phyloP scores from a whole-genome alignment of 495 filamentous ascomycete genomes.

The Jackrogersella minutella region DNA sequence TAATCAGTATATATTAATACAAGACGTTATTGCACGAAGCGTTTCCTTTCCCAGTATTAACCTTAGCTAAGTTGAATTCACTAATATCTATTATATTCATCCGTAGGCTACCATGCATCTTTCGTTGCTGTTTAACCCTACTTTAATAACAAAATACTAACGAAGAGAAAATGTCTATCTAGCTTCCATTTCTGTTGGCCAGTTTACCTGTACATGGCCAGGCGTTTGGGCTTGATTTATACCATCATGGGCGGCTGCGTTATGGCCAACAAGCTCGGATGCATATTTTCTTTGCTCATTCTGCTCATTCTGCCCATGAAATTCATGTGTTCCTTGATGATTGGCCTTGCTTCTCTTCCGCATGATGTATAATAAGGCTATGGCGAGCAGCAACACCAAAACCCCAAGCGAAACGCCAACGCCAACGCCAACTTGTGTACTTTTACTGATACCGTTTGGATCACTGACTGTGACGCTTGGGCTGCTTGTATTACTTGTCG shows the following conservation, averaged over 20 bases:
- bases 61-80: too few species aligned
- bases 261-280: background rate
- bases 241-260: background rate
- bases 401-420: background rate
- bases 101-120: too few species aligned
- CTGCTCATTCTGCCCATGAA: too few species aligned
- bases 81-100: too few species aligned
- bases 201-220: too few species aligned
- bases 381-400: background rate
- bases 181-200: too few species aligned
- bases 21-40: too few species aligned
- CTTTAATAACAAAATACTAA: too few species aligned
- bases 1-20: too few species aligned
- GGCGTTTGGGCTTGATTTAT: background rate
- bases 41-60: too few species aligned
- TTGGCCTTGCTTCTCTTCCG: background rate
- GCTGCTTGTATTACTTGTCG: background rate
- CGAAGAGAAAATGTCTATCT: too few species aligned
- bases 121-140: too few species aligned
- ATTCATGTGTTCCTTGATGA: background rate
- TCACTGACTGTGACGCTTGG: background rate
- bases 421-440: background rate
- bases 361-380: background rate
- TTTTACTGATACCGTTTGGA: background rate
- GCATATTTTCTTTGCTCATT: background rate